Percentiles rank a stretch among this genome's conserved stretches.
These are phyloP conservation scores for Alternaria sp. DNA, from an alignment of 2,329 filamentous ascomycete species.

Conservation along the genomic window DNA sequence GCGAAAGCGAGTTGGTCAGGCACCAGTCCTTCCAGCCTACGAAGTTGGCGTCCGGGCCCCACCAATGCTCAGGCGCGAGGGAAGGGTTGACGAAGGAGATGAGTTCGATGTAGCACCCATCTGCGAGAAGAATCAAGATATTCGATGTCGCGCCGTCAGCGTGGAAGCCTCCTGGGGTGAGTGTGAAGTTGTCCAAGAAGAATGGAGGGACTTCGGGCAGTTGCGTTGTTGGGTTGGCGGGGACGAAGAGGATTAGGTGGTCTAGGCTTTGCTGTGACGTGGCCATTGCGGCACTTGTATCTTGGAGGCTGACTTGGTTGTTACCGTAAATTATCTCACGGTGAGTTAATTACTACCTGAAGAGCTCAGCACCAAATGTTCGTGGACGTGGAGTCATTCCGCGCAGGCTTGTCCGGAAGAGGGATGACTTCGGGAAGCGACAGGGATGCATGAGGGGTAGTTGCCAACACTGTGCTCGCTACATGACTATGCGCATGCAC, in stretches of 20 bases:
- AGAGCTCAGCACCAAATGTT: background rate
- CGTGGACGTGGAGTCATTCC: background rate
- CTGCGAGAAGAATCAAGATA: slow-evolving; percentile 66
- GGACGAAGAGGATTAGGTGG: slow-evolving; percentile 69
- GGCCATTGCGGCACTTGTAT: background rate
- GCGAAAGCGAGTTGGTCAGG: slow-evolving; percentile 34
- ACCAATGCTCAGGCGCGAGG: slow-evolving; percentile 61
- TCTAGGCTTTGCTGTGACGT: slow-evolving; percentile 55
- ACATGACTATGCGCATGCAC: too few relatives aligned
- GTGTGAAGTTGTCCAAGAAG: slow-evolving; percentile 61
- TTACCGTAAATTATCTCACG: too few relatives aligned
- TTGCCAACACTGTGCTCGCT: background rate
- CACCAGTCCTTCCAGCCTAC: slow-evolving; percentile 67
- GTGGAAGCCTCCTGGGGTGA: slow-evolving; percentile 67
- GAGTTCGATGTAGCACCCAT: slow-evolving; percentile 71
- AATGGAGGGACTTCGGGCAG: slow-evolving; percentile 50
- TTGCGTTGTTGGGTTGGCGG: slow-evolving; percentile 59
- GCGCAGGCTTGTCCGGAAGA: background rate
- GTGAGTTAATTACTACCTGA: background rate
- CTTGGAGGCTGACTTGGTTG: background rate
- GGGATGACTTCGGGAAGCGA: background rate
- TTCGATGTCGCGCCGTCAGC: slow-evolving; percentile 67
- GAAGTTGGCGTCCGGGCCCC: slow-evolving; percentile 61
- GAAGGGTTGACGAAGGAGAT: slow-evolving; percentile 65
- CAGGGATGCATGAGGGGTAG: background rate